These are phyloP conservation scores for Microascus cirrosus DNA, from an alignment of 2,329 filamentous ascomycete species.

Conservation along the genomic window DNA sequence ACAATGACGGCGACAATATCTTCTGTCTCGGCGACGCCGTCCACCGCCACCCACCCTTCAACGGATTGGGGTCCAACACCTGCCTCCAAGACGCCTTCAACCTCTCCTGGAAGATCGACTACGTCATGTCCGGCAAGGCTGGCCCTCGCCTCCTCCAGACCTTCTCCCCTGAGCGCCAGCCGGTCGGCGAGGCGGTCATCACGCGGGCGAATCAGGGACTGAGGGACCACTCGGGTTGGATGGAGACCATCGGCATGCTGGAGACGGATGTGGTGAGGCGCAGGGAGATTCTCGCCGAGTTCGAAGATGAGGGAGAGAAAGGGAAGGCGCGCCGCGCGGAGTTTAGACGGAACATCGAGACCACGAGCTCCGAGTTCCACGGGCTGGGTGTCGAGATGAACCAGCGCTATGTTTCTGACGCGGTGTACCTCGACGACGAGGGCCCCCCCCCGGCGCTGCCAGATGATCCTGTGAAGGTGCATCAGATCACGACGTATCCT, in stretches of 20 bases:
- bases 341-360: slow-evolving; percentile 27
- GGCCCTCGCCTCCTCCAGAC: slow-evolving; percentile 25
- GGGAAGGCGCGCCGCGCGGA: slow-evolving; percentile 25
- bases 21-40: slow-evolving; percentile 47
- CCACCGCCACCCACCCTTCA: slow-evolving; percentile 45
- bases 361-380: slow-evolving; percentile 37
- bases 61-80: slow-evolving; percentile 47
- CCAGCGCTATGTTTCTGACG: slow-evolving; percentile 37
- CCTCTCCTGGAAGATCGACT: slow-evolving; percentile 42
- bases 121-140: slow-evolving; percentile 23
- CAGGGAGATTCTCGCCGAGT: slow-evolving; percentile 23
- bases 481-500: slow-evolving; percentile 42
- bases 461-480: slow-evolving; percentile 27
- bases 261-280: slow-evolving; percentile 25
- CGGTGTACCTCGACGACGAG: slow-evolving; percentile 33
- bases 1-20: slow-evolving; percentile 32
- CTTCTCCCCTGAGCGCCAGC: slow-evolving; percentile 34
- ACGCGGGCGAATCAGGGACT: slow-evolving; percentile 46
- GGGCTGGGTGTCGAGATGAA: slow-evolving; percentile 49
- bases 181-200: slow-evolving; percentile 34
- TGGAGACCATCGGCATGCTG: slow-evolving; percentile 32
- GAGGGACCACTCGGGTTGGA: slow-evolving; percentile 35
- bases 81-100: slow-evolving; percentile 47
- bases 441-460: slow-evolving; percentile 10
- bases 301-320: slow-evolving; percentile 21